Evolutionary conservation across 2,329 filamentous ascomycete genomes (phyloP).

Genomic region (Botryotinia globosa): DNA sequence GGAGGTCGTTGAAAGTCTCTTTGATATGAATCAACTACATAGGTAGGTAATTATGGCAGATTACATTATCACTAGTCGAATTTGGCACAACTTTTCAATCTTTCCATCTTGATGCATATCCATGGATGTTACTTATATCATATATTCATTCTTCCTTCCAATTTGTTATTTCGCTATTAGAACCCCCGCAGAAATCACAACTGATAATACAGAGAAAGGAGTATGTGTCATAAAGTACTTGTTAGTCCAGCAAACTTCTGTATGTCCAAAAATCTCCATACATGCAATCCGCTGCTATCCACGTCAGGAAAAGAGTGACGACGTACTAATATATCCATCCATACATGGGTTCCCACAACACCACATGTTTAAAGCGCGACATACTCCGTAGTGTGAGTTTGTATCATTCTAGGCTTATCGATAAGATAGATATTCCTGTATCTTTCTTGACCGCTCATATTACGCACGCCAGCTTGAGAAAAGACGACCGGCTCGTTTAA

Average conservation of each 20-base stretch:
- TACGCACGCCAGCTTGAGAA: neutral
- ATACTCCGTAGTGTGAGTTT: neutral
- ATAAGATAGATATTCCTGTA: slow-evolving; percentile 13
- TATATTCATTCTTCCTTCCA: neutral
- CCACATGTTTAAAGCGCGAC: slow-evolving; percentile 3
- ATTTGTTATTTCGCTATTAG: neutral
- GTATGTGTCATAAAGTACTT: neutral
- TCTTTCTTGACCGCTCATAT: slow-evolving; percentile 17
- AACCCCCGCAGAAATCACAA: neutral
- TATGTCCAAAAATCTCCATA: neutral
- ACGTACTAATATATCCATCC: neutral
- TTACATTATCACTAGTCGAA: neutral
- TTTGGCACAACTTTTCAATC: neutral
- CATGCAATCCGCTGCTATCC: neutral
- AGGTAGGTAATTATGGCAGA: neutral
- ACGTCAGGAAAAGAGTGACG: neutral
- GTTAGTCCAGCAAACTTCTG: neutral
- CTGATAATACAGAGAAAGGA: neutral
- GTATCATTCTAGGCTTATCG: slow-evolving; percentile 12
- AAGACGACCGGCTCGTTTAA: neutral
- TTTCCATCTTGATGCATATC: neutral
- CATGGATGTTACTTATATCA: neutral
- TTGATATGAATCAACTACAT: neutral
- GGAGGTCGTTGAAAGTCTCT: neutral
- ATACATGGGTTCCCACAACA: slow-evolving; percentile 12